Evolutionary conservation across 2,329 filamentous ascomycete genomes (phyloP), one percentile per base, ranked within the genome.

Genomic region (Colletotrichum simmondsii): DNA sequence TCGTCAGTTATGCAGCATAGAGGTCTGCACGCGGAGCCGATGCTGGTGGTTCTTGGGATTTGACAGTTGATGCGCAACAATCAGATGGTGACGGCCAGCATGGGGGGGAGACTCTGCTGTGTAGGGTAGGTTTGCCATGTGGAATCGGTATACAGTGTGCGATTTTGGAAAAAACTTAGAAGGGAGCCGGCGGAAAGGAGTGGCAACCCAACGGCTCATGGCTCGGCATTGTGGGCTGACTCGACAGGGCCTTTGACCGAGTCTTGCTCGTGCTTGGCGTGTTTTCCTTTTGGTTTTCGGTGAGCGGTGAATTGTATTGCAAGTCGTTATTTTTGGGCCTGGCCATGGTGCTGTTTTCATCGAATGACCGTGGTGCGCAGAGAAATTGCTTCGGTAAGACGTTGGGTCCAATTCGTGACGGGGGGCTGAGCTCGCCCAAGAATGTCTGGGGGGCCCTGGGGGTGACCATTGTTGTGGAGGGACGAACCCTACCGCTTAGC

Each of bases 81-180:
- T 56, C 68, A 71, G 26, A 68, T 35, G 57, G 49, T 28, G 58
- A 46, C 56, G 42, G 19, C 66, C 58, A 42, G 46, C 19, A 37
- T 49, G 22, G 62, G 46, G 46, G 49, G 37, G 16, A 42, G 16
- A 42, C 37, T 19, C 16, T 19, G 11, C 4, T 35, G 32, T 12
- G 11, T 12, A 35, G 32, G 11, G 11, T 35, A 42, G 16, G 37
- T 42, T 56, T 46, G 19, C 42, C 16, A 16, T 61, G 16, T 24
- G 49, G 58, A 37, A 68, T 49, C 19, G 46, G 35, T 37, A 57
- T 53, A 70, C 66, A 70, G 66, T 72, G 70, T 70, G 56, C 56
- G 26, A 53, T 37, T 53, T 58, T 11, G 22, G 37, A 30, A n/a
- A 37, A 14, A 19, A 26, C 22, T 57, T 58, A 26, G 64, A 37